Evolutionary conservation across 345 rosid genomes (phyloP).

Genomic region (Arabis hirsuta): DNA sequence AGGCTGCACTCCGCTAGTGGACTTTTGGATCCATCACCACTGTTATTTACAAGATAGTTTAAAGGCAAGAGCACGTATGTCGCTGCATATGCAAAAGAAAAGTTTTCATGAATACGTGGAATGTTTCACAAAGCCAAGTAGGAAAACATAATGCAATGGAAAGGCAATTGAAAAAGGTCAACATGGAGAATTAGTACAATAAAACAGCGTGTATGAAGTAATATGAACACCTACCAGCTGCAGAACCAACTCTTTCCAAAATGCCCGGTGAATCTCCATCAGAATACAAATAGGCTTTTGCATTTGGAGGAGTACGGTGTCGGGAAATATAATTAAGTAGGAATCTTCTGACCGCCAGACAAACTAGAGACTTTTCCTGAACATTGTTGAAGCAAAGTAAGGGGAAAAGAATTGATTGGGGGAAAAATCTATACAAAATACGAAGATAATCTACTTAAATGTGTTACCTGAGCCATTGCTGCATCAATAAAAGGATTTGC

Average conservation of each 20-base stretch:
- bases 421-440: constrained; percentile 11
- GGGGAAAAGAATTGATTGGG: constrained; percentile 6
- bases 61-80: constrained; percentile 77
- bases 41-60: constrained; percentile 77
- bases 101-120: constrained; percentile 12
- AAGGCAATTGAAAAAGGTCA: constrained; percentile 19
- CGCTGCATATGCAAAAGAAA: constrained; percentile 66
- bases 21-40: constrained; percentile 62
- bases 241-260: constrained; percentile 86
- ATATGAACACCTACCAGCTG: constrained; percentile 68
- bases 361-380: constrained; percentile 77
- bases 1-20: constrained; percentile 83
- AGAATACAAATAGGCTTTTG: constrained; percentile 57
- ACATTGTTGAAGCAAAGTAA: constrained; percentile 33
- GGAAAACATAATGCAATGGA: constrained; percentile 1
- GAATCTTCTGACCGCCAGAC: constrained; percentile 65
- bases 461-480: constrained; percentile 81
- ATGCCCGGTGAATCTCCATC: constrained; percentile 72
- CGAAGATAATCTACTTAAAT: background rate
- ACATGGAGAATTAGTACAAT: constrained; percentile 21
- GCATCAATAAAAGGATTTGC: constrained; percentile 89
- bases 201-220: background rate
- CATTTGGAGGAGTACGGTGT: constrained; percentile 52
- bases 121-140: constrained; percentile 1
- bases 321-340: constrained; percentile 72